Evolutionary conservation across 305 asterid genomes (phyloP).

Genomic region (Fraxinus sp.): DNA sequence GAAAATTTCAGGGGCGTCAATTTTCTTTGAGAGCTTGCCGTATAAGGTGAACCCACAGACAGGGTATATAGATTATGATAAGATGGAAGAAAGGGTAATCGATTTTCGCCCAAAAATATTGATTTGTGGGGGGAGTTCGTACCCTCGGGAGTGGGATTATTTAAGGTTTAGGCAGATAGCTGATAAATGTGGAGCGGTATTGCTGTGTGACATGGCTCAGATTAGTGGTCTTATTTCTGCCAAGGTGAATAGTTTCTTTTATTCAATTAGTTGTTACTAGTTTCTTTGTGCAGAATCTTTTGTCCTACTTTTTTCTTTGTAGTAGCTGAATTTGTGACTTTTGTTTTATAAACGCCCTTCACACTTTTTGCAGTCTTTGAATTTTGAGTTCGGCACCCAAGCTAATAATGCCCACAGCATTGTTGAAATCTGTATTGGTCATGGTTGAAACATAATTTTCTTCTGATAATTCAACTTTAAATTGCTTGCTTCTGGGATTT

Average conservation of each 20-base stretch:
- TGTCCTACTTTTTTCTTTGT: constrained; percentile 1
- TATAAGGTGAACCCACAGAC: constrained; percentile 76
- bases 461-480: not conserved
- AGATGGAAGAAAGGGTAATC: constrained; percentile 78
- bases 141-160: constrained; percentile 92
- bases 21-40: constrained; percentile 73
- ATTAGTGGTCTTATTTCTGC: constrained; percentile 90
- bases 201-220: constrained; percentile 93
- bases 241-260: constrained; percentile 44
- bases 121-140: constrained; percentile 90
- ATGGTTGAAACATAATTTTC: not conserved
- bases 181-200: constrained; percentile 81
- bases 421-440: not conserved
- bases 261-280: not conserved
- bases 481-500: not conserved
- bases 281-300: not conserved
- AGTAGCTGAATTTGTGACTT: not conserved
- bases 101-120: constrained; percentile 84
- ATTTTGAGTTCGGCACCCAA: not conserved
- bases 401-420: not conserved
- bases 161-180: constrained; percentile 74
- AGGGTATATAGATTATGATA: constrained; percentile 73
- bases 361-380: not conserved
- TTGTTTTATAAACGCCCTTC: not conserved
- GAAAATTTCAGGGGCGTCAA: constrained; percentile 73